Percentiles rank a stretch among this genome's conserved stretches.
Conservation (phyloP, 1,284 basidiomycete species). For the Cryptococcus hybrid region DNA sequence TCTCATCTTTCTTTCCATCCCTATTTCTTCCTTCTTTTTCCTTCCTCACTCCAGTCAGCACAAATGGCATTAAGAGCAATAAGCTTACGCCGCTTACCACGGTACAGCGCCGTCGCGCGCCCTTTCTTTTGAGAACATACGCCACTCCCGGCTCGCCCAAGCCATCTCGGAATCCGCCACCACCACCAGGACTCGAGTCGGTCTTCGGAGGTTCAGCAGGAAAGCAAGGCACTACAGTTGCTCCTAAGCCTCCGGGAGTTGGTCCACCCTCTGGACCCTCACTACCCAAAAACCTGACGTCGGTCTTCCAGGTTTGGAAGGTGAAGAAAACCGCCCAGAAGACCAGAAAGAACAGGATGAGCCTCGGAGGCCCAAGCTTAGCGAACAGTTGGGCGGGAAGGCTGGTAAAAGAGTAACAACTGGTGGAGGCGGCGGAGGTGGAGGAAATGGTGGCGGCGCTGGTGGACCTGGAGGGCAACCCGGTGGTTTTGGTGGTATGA, state of each 20-base stretch:
- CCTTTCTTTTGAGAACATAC: constrained; percentile 23
- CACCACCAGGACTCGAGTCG: constrained; percentile 40
- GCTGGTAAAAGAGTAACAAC: constrained; percentile 33
- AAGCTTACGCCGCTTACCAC: constrained; percentile 18
- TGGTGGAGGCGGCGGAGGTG: constrained; percentile 34
- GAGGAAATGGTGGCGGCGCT: constrained; percentile 27
- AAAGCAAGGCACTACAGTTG: constrained; percentile 24
- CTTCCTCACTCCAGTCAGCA: background rate
- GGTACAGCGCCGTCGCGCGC: constrained; percentile 4
- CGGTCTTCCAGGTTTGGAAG: constrained; percentile 22
- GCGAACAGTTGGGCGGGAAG: constrained; percentile 28
- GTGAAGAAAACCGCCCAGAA: constrained; percentile 16
- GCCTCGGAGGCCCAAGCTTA: constrained; percentile 31
- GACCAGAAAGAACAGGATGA: constrained; percentile 34
- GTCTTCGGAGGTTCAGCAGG: constrained; percentile 36
- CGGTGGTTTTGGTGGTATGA: constrained; percentile 36
- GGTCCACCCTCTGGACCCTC: constrained; percentile 31
- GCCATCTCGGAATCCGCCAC: constrained; percentile 34
- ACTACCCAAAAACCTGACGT: constrained; percentile 32
- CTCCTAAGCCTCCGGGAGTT: constrained; percentile 31
- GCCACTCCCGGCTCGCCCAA: constrained; percentile 32
- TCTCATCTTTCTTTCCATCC: background rate
- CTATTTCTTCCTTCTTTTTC: background rate
- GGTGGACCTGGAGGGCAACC: constrained; percentile 22
- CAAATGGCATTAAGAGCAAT: constrained; percentile 32